phyloP scores from a whole-genome alignment of 192 early-diverging fungal species.

The Gryganskiella cystojenkinii region DNA sequence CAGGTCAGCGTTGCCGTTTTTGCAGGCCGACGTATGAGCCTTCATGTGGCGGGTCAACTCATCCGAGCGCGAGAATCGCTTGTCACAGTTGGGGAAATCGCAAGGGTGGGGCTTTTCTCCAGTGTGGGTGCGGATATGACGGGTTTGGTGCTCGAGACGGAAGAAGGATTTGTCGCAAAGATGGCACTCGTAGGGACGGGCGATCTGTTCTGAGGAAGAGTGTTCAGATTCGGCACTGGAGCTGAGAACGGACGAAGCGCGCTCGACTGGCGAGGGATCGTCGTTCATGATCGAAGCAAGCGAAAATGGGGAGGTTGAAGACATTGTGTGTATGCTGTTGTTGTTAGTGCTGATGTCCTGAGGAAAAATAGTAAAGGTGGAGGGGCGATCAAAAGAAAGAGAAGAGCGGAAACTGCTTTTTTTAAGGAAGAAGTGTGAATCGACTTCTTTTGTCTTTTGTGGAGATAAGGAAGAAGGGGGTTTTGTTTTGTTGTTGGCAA shows the following conservation, averaged over 20 bases:
- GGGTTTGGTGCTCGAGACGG: slow-evolving; percentile 82
- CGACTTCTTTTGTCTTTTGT: neutral
- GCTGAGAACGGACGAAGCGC: slow-evolving; percentile 5
- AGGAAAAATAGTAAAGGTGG: neutral
- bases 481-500: too few relatives aligned
- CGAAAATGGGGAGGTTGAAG: slow-evolving; percentile 38
- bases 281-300: slow-evolving; percentile 50
- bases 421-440: too few relatives aligned
- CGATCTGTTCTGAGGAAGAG: slow-evolving; percentile 19
- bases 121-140: slow-evolving; percentile 87
- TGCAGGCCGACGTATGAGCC: slow-evolving; percentile 65
- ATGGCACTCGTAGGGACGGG: slow-evolving; percentile 78
- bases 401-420: too few relatives aligned
- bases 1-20: slow-evolving; percentile 55
- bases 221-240: slow-evolving; percentile 40
- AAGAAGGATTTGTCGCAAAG: slow-evolving; percentile 81
- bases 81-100: slow-evolving; percentile 79
- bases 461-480: slow-evolving; percentile 1
- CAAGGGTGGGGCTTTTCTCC: slow-evolving; percentile 88
- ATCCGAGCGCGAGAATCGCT: slow-evolving; percentile 81
- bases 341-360: neutral
- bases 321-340: slow-evolving; percentile 14
- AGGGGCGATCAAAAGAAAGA: neutral
- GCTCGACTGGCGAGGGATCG: slow-evolving; percentile 28
- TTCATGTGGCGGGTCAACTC: slow-evolving; percentile 82